These are phyloP conservation scores for Hypoxylon lienhwacheense DNA, from an alignment of 495 filamentous ascomycete genomes.

Conservation along the genomic window DNA sequence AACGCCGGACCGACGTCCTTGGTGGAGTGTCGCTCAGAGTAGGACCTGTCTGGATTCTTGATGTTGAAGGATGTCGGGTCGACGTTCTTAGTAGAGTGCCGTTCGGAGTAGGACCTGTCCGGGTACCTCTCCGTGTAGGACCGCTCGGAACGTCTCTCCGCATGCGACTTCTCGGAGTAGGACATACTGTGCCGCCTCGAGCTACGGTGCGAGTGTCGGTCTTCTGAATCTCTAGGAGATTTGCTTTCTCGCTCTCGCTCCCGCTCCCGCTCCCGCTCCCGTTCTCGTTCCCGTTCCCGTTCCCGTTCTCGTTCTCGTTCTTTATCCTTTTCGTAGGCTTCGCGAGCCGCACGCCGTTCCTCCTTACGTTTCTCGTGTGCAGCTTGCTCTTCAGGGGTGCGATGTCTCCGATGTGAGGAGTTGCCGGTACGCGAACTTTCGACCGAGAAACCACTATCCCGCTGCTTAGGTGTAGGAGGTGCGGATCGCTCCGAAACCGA, in stretches of 20 bases:
- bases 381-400: constrained; percentile 50
- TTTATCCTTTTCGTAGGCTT: constrained; percentile 29
- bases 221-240: constrained; percentile 22
- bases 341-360: constrained; percentile 36
- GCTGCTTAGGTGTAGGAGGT: constrained; percentile 30
- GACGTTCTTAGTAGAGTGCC: constrained; percentile 26
- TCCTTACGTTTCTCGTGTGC: constrained; percentile 49
- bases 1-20: constrained; percentile 33
- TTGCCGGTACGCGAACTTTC: constrained; percentile 30
- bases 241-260: too few relatives aligned
- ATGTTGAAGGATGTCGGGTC: constrained; percentile 40
- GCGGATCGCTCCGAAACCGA: constrained; percentile 41
- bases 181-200: constrained; percentile 44
- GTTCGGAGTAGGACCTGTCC: constrained; percentile 31
- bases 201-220: constrained; percentile 37
- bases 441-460: constrained; percentile 42
- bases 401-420: constrained; percentile 36
- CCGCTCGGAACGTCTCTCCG: constrained; percentile 20
- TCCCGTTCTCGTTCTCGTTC: too few relatives aligned
- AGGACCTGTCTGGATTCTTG: constrained; percentile 32
- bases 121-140: constrained; percentile 14
- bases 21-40: constrained; percentile 4
- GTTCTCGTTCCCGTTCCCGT: too few relatives aligned
- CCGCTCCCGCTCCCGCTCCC: too few relatives aligned
- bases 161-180: constrained; percentile 33